Evolutionary conservation across 2,329 filamentous ascomycete species (phyloP), one percentile per base, ranked within the genome.

Genomic region (Aspergillus quadricinctus): DNA sequence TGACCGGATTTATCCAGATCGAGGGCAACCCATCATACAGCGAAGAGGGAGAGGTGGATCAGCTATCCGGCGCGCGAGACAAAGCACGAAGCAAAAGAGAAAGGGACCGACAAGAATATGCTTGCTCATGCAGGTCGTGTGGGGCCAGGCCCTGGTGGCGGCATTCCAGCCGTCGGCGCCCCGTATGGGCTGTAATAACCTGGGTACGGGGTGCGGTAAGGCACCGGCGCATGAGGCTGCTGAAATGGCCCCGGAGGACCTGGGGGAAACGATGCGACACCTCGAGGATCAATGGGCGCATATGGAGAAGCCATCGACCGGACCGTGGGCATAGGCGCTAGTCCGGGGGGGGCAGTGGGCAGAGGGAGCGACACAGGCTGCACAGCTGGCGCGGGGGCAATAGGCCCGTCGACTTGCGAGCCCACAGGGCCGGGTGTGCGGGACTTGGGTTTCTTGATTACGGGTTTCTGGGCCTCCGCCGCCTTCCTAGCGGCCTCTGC

Each of bases 401-500:
- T 50, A 10, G 57, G 61, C 9, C 54, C 23, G 21, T 66, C 69
- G 54, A 46, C 60, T 63, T 49, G 61, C 50, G 37, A 66, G 57
- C n/a, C 60, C 55, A 29, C 57, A 59, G 57, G 64, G 55, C 23
- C 63, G 54, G 48, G 68, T 51, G 40, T 62, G 17, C 40, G 52
- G 11, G 66, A 64, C 21, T 61, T 61, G 48, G 64, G 64, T 57
- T 67, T 70, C 25, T 69, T 67, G 21, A 63, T 64, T 7, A 41
- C 53, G 17, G 61, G 52, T 48, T 69, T 70, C 4, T 66, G 61
- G 23, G 57, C 54, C 23, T 69, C 69, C n/a, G 54, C 57, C 17
- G 62, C 56, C 59, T 68, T 69, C 29, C 57, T 66, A 19, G 55
- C 61, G 7, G 65, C 69, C 19, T 72, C 70, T 35, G 62, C 68